phyloP scores from a whole-genome alignment of 176 grass and related monocot species.

The Oryza nivara region DNA sequence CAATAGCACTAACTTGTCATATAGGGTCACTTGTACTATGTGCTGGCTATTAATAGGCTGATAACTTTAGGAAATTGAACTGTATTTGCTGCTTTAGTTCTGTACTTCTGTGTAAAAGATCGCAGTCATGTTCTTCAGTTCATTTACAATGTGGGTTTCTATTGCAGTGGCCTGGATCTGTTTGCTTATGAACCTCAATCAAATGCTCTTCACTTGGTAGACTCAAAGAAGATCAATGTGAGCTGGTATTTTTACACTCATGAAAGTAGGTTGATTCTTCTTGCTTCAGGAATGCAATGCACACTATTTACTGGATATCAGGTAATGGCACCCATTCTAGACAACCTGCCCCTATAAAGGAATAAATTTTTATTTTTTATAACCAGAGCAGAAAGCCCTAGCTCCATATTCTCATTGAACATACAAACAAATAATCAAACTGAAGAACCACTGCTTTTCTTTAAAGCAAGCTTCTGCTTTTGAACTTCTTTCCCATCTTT shows the following conservation, averaged over 20 bases:
- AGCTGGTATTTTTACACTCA: slow-evolving; percentile 95
- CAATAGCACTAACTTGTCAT: slow-evolving; percentile 13
- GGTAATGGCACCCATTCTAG: slow-evolving; percentile 49
- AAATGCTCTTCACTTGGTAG: slow-evolving; percentile 69
- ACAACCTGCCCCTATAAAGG: slow-evolving; percentile 10
- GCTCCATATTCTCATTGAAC: background rate
- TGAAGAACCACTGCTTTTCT: background rate
- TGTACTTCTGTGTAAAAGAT: slow-evolving; percentile 30
- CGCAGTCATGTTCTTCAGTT: slow-evolving; percentile 23
- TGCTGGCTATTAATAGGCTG: slow-evolving; percentile 5
- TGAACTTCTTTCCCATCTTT: slow-evolving; percentile 8
- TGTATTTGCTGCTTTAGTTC: slow-evolving; percentile 24
- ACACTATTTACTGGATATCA: slow-evolving; percentile 78
- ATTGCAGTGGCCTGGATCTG: slow-evolving; percentile 84
- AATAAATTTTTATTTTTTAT: background rate
- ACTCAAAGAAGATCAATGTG: slow-evolving; percentile 76
- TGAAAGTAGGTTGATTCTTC: slow-evolving; percentile 96
- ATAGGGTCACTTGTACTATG: slow-evolving; percentile 5
- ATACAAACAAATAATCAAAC: background rate
- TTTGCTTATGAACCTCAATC: slow-evolving; percentile 78
- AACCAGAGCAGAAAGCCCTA: background rate
- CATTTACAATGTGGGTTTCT: slow-evolving; percentile 29
- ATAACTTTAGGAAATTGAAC: background rate
- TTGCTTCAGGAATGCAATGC: slow-evolving; percentile 97
- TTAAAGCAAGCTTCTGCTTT: slow-evolving; percentile 10